A percentile compares a stretch with the other conserved stretches of the same genome.
Conservation (phyloP, 352 stramenopile genomes). For the Pythium monospermum region DNA sequence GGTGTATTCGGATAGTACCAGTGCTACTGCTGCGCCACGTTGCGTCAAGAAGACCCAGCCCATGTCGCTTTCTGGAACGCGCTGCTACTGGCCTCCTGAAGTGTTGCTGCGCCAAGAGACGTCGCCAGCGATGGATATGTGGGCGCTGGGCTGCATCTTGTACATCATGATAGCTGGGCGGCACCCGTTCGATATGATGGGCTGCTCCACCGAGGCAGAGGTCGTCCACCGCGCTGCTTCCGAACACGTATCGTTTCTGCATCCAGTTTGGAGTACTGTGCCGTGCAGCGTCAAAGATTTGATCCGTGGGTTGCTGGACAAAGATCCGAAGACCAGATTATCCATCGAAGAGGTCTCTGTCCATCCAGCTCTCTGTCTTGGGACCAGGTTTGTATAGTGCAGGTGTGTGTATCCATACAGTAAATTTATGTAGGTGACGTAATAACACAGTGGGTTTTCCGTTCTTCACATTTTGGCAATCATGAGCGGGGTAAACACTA, state of each 20-base stretch:
- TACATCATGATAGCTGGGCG: conserved; percentile 84
- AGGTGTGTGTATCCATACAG: no score
- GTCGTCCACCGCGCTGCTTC: conserved; percentile 47
- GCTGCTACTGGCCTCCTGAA: conserved; percentile 83
- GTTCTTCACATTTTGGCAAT: no score
- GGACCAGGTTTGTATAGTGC: no score
- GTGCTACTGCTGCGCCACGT: conserved; percentile 7
- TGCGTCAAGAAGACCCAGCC: conserved; percentile 1
- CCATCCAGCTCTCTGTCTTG: conserved; percentile 22
- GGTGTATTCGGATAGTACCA: not conserved
- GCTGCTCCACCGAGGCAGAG: conserved; percentile 68
- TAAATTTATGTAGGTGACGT: not conserved
- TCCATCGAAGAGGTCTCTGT: conserved; percentile 45
- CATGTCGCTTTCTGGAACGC: conserved; percentile 64
- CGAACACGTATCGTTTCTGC: conserved; percentile 50
- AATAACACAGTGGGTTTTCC: no score
- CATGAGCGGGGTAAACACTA: no score
- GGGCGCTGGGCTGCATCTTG: conserved; percentile 82
- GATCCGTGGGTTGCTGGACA: conserved; percentile 64
- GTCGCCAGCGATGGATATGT: conserved; percentile 83
- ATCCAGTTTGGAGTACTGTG: conserved; percentile 51
- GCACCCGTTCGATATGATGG: conserved; percentile 85
- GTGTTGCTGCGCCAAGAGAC: conserved; percentile 50
- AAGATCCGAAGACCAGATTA: conserved; percentile 50
- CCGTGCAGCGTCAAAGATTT: conserved; percentile 53